Evolutionary conservation across 2,329 filamentous ascomycete genomes (phyloP), one percentile per base, ranked within the genome.

Genomic region (Zymoseptoria ardabiliae): DNA sequence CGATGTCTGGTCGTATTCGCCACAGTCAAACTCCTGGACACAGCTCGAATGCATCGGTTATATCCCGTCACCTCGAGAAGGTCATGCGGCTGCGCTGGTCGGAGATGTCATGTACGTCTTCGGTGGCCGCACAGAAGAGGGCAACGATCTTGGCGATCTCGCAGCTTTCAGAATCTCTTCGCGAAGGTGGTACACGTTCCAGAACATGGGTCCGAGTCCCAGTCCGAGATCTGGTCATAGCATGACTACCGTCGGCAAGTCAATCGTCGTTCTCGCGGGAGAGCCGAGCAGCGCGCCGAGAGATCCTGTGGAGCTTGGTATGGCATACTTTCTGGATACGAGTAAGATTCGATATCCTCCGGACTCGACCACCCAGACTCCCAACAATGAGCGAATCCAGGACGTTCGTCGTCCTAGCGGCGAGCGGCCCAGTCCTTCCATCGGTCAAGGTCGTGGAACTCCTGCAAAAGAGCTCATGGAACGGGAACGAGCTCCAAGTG

Each of bases 101-200:
- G 91, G 94, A 72, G 94, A 99, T 72, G 94, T 97, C 61, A 99
- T 99, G 95, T 99, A 99, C 77, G 86, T 99, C 62, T 99, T 99
- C 73, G 95, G 95, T 67, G 94, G 94, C 51, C 88, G 94, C 61
- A 97, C 91, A 0, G 91, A 97, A 71, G 92, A 97, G 67, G 94
- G 94, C 1, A 85, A 87, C 25, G 94, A 99, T 72, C 79, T 99
- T 3, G 94, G 93, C 35, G 94, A 99, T 74, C 81, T 99, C 50
- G 93, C 94, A 2, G 94, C 94, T 9, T 90, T 90, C 74, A 82
- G 86, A 54, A 90, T 90, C 67, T 85, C 88, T 0, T 91, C 91
- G 10, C 86, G 90, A 65, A 85, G 94, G 61, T 99, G 94, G 94
- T 99, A 97, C 74, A 99, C 94, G 41, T 99, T 99, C 76, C 94